Conservation (phyloP, 2,329 filamentous ascomycete species). For the Calonectria pseudoreteaudii region DNA sequence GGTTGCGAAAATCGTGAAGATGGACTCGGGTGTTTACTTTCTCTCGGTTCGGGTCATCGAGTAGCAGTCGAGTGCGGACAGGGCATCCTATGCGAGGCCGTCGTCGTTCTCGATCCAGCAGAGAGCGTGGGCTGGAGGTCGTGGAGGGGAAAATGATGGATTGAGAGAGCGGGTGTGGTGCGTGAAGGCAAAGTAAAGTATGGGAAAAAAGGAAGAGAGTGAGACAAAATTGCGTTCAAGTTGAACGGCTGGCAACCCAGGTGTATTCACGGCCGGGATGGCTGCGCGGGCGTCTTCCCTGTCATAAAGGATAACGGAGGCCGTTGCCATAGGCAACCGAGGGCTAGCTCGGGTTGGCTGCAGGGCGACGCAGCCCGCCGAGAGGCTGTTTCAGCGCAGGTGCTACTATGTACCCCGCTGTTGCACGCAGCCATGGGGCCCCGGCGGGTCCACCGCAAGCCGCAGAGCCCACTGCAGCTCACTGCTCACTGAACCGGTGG, state of each 20-base stretch:
- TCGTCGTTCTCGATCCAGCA: slow-evolving; percentile 31
- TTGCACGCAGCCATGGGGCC: slow-evolving; percentile 32
- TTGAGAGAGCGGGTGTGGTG: slow-evolving; percentile 13
- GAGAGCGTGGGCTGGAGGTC: slow-evolving; percentile 22
- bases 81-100: slow-evolving; percentile 41
- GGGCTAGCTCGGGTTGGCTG: slow-evolving; percentile 28
- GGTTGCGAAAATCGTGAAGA: slow-evolving; percentile 30
- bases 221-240: slow-evolving; percentile 35
- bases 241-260: slow-evolving; percentile 25
- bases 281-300: slow-evolving; percentile 17
- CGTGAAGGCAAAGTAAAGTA: slow-evolving; percentile 9
- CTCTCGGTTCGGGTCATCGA: slow-evolving; percentile 43
- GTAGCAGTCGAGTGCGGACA: slow-evolving; percentile 35
- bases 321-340: slow-evolving; percentile 41
- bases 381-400: slow-evolving; percentile 36
- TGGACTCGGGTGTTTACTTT: slow-evolving; percentile 41
- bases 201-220: slow-evolving; percentile 29
- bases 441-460: slow-evolving; percentile 27
- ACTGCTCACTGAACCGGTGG: slow-evolving; percentile 2
- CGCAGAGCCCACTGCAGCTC: slow-evolving; percentile 18
- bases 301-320: slow-evolving; percentile 9
- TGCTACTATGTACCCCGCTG: slow-evolving; percentile 39
- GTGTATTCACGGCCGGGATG: slow-evolving; percentile 38
- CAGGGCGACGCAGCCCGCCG: slow-evolving; percentile 33
- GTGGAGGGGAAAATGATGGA: not conserved